Base-by-base conservation (phyloP, 495 filamentous ascomycete genomes). In the Neurospora africana region DNA sequence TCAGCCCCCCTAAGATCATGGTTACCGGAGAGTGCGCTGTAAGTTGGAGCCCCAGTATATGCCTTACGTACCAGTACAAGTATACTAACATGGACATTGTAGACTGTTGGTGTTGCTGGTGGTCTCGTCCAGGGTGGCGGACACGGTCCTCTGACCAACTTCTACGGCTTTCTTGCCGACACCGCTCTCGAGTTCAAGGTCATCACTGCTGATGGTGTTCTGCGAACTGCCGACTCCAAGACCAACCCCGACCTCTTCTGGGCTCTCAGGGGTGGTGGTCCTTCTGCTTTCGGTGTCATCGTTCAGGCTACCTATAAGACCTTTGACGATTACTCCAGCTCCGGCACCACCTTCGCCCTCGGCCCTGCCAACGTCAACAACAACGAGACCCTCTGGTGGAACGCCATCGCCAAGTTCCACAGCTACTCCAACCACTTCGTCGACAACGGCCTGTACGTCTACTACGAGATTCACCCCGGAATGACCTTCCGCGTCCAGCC, bases 241-340 rank as follows among this genome's bases (percentile, higher is more conserved):
- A 80, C 78, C 40, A 83, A 91, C 71, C 72, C 85, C 0, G 89
- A 91, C 53, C 85, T 91, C 11, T 92, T 90, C 83, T 91, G 86
- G 89, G 90, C 88, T 3, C 80, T 91, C 2, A 83, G 82, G 43
- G 89, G 89, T 17, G 89, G 89, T 15, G 89, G 88, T 11, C 87
- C 83, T 5, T 84, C 86, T 1, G 82, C 87, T 7, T 90, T 84
- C 65, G 89, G 82, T 6, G 83, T 90, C 33, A 87, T 91, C 21
- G 80, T 83, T 53, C 86, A 85, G 35, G 79, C 83, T 5, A 85
- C 83, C 7, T 81, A 85, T 71, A 87, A 86, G 75, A 85, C 81
- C 43, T 84, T 83, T 71, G 74, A 74, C 53, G 85, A 85, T 41
- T 76, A 80, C 13, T 78, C 79, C 15, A 76, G 79, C 53, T 71